Conservation (phyloP, 352 stramenopile species). For the Hyaloperonospora arabidopsidis region DNA sequence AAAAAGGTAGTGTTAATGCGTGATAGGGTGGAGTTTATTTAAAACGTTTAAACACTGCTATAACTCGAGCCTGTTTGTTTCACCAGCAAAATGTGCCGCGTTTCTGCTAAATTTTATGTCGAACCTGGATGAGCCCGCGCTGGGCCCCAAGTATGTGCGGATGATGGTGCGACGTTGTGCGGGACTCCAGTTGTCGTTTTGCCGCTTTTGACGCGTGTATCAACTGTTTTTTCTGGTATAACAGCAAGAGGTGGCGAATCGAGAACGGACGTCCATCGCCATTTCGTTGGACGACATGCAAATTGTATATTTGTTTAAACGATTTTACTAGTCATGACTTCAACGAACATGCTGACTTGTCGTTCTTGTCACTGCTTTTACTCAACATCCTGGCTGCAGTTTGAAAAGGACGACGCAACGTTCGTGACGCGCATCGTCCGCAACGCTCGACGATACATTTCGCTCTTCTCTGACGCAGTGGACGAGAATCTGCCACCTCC, state of each 20-base stretch:
- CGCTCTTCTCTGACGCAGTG: conserved; percentile 83
- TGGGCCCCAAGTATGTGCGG: conserved; percentile 66
- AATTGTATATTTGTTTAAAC: conserved; percentile 33
- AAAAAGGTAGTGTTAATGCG: conserved; percentile 19
- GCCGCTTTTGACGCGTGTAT: conserved; percentile 1
- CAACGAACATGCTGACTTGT: too few species aligned
- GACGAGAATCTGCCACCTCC: conserved; percentile 81
- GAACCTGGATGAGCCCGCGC: conserved; percentile 55
- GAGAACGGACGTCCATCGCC: conserved; percentile 68
- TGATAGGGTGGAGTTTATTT: neutral
- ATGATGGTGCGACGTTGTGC: conserved; percentile 64
- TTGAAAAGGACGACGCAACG: conserved; percentile 61
- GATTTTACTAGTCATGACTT: too few species aligned
- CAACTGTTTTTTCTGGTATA: conserved; percentile 2
- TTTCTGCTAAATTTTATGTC: conserved; percentile 72
- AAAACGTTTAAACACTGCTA: neutral
- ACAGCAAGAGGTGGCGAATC: conserved; percentile 84
- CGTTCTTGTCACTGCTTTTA: neutral
- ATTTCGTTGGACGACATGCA: conserved; percentile 77
- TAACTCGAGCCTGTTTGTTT: neutral
- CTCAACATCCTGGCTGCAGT: conserved; percentile 26
- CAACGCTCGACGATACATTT: conserved; percentile 85
- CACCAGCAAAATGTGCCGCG: conserved; percentile 59
- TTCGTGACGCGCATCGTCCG: conserved; percentile 80
- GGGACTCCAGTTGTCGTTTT: neutral